These are phyloP conservation scores for Trichosporon coremiiforme DNA, from an alignment of 1,284 basidiomycete species.

Conservation along the genomic window DNA sequence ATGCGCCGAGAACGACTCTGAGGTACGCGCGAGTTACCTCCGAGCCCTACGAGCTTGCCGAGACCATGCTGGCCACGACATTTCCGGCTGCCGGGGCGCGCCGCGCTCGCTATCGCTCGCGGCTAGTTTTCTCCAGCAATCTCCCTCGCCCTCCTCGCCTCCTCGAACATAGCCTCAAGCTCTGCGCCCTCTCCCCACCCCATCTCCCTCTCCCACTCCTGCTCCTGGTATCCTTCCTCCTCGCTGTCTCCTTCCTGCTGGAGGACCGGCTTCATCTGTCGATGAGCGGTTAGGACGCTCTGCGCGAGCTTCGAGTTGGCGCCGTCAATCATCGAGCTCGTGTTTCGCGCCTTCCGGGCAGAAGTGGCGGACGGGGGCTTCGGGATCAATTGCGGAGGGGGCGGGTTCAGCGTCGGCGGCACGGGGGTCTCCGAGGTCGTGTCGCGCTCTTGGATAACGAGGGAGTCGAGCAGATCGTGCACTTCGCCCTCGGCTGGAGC, in stretches of 20 bases:
- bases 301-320: slow-evolving; percentile 28
- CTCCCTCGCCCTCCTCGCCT: slow-evolving; percentile 32
- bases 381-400: neutral
- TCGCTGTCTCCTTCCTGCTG: slow-evolving; percentile 24
- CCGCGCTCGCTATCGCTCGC: no score
- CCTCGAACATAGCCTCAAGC: slow-evolving; percentile 35
- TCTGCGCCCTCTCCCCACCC: slow-evolving; percentile 37
- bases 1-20: no score
- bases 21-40: no score
- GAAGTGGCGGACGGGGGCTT: slow-evolving; percentile 10
- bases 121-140: neutral
- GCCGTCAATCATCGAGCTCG: slow-evolving; percentile 25
- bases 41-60: no score
- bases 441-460: neutral
- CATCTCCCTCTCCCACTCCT: slow-evolving; percentile 38
- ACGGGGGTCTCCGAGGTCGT: neutral
- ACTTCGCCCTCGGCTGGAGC: neutral
- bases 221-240: slow-evolving; percentile 33
- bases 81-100: no score
- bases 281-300: slow-evolving; percentile 29
- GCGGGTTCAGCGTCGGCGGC: slow-evolving; percentile 8
- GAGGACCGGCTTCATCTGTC: slow-evolving; percentile 23
- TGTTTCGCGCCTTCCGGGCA: slow-evolving; percentile 12
- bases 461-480: neutral
- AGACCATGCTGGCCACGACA: no score